Evolutionary conservation across 495 filamentous ascomycete species (phyloP).

Genomic region (Friedmanniomyces endolithicus): DNA sequence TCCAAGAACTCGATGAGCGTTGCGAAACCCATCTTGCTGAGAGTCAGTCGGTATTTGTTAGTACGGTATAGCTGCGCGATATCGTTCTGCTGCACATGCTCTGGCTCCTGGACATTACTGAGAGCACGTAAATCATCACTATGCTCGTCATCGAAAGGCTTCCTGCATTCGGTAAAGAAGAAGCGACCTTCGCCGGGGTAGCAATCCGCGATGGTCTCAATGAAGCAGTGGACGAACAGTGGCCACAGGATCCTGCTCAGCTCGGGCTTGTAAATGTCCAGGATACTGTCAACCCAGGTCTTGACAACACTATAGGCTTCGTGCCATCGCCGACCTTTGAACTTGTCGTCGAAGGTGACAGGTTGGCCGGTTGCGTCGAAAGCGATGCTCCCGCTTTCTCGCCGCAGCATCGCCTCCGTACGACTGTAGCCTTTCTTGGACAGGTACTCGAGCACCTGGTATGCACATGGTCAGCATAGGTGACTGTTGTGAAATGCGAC

Average conservation of each 20-base stretch:
- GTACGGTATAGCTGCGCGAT: slow-evolving; percentile 63
- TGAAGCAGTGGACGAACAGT: slow-evolving; percentile 81
- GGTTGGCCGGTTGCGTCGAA: slow-evolving; percentile 60
- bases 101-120: slow-evolving; percentile 53
- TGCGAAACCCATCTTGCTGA: slow-evolving; percentile 66
- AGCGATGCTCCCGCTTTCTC: slow-evolving; percentile 63
- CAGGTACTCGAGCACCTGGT: slow-evolving; percentile 86
- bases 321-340: slow-evolving; percentile 61
- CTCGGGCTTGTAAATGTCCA: slow-evolving; percentile 96
- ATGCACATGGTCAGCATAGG: neutral
- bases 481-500: neutral
- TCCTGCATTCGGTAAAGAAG: slow-evolving; percentile 55
- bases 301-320: slow-evolving; percentile 59
- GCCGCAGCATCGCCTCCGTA: slow-evolving; percentile 84
- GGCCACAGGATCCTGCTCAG: slow-evolving; percentile 79
- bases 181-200: slow-evolving; percentile 55
- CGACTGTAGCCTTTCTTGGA: slow-evolving; percentile 89
- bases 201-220: slow-evolving; percentile 65
- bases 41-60: slow-evolving; percentile 75
- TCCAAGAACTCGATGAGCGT: slow-evolving; percentile 82
- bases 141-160: slow-evolving; percentile 61
- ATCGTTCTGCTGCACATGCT: slow-evolving; percentile 60
- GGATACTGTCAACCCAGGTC: slow-evolving; percentile 73
- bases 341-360: slow-evolving; percentile 52
- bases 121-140: slow-evolving; percentile 62